Evolutionary conservation across 1,284 basidiomycete species (phyloP), one percentile per base, ranked within the genome.

Genomic region (Malassezia globosa): DNA sequence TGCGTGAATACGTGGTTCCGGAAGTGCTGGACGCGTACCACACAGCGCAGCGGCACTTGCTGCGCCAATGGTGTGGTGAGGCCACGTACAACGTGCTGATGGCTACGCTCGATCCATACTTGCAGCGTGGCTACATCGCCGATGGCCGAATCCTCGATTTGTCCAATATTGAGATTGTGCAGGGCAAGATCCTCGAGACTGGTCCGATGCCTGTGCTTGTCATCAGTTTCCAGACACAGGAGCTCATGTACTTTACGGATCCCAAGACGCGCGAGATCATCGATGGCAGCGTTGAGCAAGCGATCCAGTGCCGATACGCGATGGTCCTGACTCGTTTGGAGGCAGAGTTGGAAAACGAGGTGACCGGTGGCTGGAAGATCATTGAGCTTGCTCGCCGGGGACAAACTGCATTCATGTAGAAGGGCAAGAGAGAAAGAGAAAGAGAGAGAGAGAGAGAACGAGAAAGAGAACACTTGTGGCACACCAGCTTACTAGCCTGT

Each of bases 291-390:
- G 86, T 90, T 66, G 79, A 88, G 64, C 80, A 81, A 58, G 89
- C 96, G 24, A 88, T 95, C 72, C 83, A 89, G 65, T 94, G 88
- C 67, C 81, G 81, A 27, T 99, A 97, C 72, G 86, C 85, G 18
- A 86, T 88, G 45, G 90, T 90, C 2, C 74, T 99, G 54, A 95
- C 89, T 5, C 79, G 90, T 36, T 73, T 87, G 35, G 83, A 87
- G 69, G 52, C 62, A 26, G 61, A 66, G 48, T 46, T 68, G 38
- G 60, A 64, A 44, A 70, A 96, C 64, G 85, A 92, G 73, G 77
- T 95, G 43, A 97, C 94, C 0, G 87, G 87, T 41, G 94, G 94
- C 8, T 99, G 94, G 94, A 96, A 96, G 75, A 81, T 97, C 46
- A 79, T 96, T 34, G 90, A 96, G 81, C 85, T 89, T 67, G 34